Evolutionary conservation across 192 early-diverging fungal genomes (phyloP).

Genomic region (Podila horticola): DNA sequence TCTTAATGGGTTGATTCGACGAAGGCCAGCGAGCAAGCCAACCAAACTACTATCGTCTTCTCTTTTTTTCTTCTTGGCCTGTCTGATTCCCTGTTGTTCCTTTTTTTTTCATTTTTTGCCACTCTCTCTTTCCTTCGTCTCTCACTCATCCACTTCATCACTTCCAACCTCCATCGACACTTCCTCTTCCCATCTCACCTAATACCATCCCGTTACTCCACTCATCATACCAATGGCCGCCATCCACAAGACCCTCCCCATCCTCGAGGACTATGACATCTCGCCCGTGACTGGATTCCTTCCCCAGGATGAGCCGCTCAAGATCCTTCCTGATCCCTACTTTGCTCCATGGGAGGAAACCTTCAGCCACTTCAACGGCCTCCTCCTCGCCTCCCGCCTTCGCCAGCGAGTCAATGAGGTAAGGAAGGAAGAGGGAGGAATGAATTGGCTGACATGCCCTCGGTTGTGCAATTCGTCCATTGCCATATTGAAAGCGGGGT

Average conservation of each 20-base stretch:
- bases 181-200: not conserved
- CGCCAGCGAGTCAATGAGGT: constrained; percentile 76
- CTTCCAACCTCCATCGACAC: not conserved
- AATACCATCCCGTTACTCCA: not conserved
- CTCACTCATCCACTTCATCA: not conserved
- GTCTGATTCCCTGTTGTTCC: not conserved
- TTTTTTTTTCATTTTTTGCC: not conserved
- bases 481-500: not conserved
- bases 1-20: constrained; percentile 6
- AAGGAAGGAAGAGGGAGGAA: constrained; percentile 15
- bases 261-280: constrained; percentile 86
- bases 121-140: not conserved
- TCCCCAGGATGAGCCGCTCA: constrained; percentile 79
- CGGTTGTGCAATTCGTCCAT: too few relatives aligned
- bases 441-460: not conserved
- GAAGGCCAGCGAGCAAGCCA: not conserved
- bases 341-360: constrained; percentile 90
- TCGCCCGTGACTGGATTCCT: constrained; percentile 87
- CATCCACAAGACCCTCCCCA: constrained; percentile 36
- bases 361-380: constrained; percentile 80
- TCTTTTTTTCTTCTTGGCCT: not conserved
- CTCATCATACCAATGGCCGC: constrained; percentile 7
- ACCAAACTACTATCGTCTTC: not conserved
- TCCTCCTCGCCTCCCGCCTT: constrained; percentile 76
- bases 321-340: constrained; percentile 76